phyloP scores from a whole-genome alignment of 352 stramenopile genomes.

The Phytophthora macrochlamydospora region DNA sequence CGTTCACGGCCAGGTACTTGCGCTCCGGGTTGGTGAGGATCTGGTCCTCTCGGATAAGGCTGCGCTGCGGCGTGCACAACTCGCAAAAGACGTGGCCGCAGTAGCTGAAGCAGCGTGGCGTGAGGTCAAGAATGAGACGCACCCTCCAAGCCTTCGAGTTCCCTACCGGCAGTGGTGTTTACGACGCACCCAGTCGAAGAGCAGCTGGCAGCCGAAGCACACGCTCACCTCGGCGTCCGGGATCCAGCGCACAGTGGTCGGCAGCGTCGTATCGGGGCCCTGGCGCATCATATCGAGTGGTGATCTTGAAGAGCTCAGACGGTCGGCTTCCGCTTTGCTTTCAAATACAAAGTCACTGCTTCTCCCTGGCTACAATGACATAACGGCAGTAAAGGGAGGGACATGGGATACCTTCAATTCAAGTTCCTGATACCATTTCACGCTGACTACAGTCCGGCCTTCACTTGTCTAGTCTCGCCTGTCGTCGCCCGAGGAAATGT shows the following conservation, averaged over 20 bases:
- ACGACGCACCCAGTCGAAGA: conserved; percentile 89
- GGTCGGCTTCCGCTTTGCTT: too few species aligned
- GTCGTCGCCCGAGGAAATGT: conserved; percentile 12
- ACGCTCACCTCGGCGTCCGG: conserved; percentile 79
- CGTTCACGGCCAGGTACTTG: conserved; percentile 81
- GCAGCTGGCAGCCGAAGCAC: conserved; percentile 76
- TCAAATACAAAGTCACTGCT: background rate
- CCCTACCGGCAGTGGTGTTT: conserved; percentile 89
- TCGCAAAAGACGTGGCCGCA: conserved; percentile 84
- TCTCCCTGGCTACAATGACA: too few species aligned
- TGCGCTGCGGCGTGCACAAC: conserved; percentile 69
- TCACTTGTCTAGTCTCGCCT: conserved; percentile 2
- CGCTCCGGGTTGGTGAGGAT: conserved; percentile 76
- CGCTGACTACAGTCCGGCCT: background rate
- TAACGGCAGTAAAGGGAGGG: too few species aligned
- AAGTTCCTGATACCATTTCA: background rate
- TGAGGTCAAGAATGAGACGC: background rate
- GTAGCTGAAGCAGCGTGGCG: conserved; percentile 34
- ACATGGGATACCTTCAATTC: too few species aligned
- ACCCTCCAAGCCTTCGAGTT: background rate
- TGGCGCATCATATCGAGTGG: conserved; percentile 18
- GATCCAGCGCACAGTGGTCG: conserved; percentile 84
- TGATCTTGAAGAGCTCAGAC: conserved; percentile 17
- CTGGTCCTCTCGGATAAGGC: conserved; percentile 73
- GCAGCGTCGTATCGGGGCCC: conserved; percentile 20